phyloP scores from a whole-genome alignment of 2,329 filamentous ascomycete species.

The Alternaria gaisen region DNA sequence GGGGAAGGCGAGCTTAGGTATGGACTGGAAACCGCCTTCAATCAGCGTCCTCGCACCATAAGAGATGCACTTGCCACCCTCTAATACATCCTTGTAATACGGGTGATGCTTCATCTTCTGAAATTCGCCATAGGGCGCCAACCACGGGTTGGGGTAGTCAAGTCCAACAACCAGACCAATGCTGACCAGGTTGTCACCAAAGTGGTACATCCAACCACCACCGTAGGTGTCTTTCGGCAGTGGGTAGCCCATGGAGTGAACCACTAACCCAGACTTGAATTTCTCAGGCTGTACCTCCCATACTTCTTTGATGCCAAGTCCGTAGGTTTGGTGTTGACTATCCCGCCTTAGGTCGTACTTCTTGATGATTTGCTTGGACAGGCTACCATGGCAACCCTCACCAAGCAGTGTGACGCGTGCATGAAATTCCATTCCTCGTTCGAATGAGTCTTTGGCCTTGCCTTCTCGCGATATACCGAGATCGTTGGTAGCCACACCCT shows the following conservation, averaged over 20 bases:
- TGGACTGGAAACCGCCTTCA: conserved; percentile 96
- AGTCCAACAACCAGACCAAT: conserved; percentile 91
- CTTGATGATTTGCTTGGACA: conserved; percentile 93
- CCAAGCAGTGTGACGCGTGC: conserved; percentile 89
- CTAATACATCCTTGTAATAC: conserved; percentile 84
- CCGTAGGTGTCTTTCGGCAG: conserved; percentile 89
- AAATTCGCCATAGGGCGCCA: conserved; percentile 95
- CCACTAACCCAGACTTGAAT: conserved; percentile 84
- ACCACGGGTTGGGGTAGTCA: conserved; percentile 96
- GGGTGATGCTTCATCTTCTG: conserved; percentile 99
- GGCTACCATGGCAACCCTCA: conserved; percentile 93
- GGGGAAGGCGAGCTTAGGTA: conserved; percentile 95
- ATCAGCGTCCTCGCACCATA: conserved; percentile 92
- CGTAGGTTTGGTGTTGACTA: conserved; percentile 94
- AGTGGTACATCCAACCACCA: conserved; percentile 99
- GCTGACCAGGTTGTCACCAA: conserved; percentile 94
- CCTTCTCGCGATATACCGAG: conserved; percentile 83
- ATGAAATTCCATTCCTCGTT: conserved; percentile 98
- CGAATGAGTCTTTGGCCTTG: conserved; percentile 87
- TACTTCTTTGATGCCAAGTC: conserved; percentile 92
- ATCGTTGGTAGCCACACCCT: conserved; percentile 95
- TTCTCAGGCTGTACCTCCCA: conserved; percentile 96
- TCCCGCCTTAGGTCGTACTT: conserved; percentile 91
- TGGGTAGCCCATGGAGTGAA: conserved; percentile 93
- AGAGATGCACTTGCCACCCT: conserved; percentile 96